Percentiles rank a stretch among this genome's conserved stretches.
These are phyloP conservation scores for Cymbopogon flexuosus DNA, from an alignment of 202 grass and related monocot genomes.

Conservation along the genomic window DNA sequence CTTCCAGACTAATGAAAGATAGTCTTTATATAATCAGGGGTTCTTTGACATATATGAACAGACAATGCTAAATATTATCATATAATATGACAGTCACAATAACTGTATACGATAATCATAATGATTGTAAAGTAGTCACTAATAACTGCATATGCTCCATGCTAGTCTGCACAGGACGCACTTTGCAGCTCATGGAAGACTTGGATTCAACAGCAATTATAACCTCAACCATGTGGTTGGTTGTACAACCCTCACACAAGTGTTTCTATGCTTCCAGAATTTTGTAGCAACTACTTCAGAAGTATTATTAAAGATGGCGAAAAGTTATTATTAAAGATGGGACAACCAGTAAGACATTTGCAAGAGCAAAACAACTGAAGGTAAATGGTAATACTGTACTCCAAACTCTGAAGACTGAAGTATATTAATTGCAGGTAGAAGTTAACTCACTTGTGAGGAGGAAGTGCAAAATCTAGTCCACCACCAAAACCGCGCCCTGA, in stretches of 20 bases:
- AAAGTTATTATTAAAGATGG: slow-evolving; percentile 10
- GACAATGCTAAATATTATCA: not conserved
- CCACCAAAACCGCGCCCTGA: slow-evolving; percentile 62
- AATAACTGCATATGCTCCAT: not conserved
- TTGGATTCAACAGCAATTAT: not conserved
- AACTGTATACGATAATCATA: not conserved
- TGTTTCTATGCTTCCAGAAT: not conserved
- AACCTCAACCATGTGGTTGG: not conserved
- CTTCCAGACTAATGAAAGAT: not conserved
- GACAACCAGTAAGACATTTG: not conserved
- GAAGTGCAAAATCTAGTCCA: slow-evolving; percentile 86
- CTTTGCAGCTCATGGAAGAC: not conserved
- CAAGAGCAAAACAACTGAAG: not conserved
- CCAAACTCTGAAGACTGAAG: not conserved
- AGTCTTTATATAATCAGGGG: not conserved
- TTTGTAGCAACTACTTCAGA: not conserved
- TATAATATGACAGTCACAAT: not conserved
- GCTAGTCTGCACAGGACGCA: not conserved
- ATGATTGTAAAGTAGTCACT: not conserved
- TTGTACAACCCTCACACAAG: not conserved
- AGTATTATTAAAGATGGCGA: slow-evolving; percentile 15
- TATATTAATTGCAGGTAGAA: not conserved
- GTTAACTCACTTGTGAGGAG: slow-evolving; percentile 87
- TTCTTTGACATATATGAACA: not conserved
- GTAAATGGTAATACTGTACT: slow-evolving; percentile 14